Base-by-base conservation (phyloP, 495 filamentous ascomycete genomes). In the Corynascus novoguineensis region DNA sequence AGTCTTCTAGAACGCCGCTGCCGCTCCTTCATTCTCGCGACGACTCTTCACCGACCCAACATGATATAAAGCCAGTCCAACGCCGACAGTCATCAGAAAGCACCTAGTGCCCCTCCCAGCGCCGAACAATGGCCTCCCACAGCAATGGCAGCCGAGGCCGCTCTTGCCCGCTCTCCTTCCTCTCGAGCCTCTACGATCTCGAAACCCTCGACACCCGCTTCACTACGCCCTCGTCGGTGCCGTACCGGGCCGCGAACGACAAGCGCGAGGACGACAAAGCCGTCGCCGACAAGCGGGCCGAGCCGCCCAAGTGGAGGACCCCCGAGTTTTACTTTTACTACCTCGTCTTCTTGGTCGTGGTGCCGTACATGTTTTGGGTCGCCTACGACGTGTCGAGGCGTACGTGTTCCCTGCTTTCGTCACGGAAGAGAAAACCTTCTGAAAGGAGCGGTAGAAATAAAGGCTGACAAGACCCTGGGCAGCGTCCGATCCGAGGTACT, bases 161-260 rank as follows among this genome's bases (percentile, higher is more conserved):
- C 55, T 28, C 22, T 37, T 57, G 57, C 15, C 51, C 44, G 12
- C 42, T 57, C 21, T 42, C 53, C 27, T 54, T 60, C 42, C 35
- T 85, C 50, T 73, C 77, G 60, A 77, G 77, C 46, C 69, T 92
- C 50, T 95, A 90, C 74, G 85, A 87, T 50, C 84, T 96, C 56
- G 89, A 96, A 64, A 95, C 90, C 28, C 83, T 98, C 69, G 93
- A 98, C 78, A 92, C 89, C 57, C 86, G 93, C 61, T 90, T 98
- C 68, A 88, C 85, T 25, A 83, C 80, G 44, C 81, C 88, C 10
- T 81, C 89, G 17, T 79, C 73, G 22, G 81, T 83, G n/a, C 82
- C 87, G 22, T 80, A 84, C 68, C 77, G 76, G 58, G 64, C 76
- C 46, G 71, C 76, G 52, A 56, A 72, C 37, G 79, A 76, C 35